Evolutionary conservation across 2,329 filamentous ascomycete species (phyloP).

Genomic region (Amesomyces nigricolor): DNA sequence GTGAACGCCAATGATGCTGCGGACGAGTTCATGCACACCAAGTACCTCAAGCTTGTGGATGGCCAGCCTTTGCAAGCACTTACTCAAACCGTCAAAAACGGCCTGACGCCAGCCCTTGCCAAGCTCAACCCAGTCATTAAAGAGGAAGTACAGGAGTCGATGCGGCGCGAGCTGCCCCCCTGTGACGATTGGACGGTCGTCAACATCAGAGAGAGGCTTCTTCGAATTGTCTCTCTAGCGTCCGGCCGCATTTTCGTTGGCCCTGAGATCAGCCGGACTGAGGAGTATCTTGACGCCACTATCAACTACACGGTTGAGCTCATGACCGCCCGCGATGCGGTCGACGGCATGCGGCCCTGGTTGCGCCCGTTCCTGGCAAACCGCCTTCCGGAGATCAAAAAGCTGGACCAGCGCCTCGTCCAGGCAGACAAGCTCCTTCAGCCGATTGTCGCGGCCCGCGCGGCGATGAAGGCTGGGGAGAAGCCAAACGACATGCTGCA

Average conservation of each 20-base stretch:
- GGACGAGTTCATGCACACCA: constrained; percentile 29
- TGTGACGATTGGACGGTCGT: constrained; percentile 38
- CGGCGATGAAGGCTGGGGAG: constrained; percentile 21
- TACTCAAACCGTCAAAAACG: constrained; percentile 30
- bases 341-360: constrained; percentile 30
- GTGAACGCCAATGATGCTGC: constrained; percentile 30
- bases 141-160: constrained; percentile 34
- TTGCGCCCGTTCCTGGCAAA: constrained; percentile 32
- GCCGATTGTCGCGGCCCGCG: constrained; percentile 33
- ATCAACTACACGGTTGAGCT: constrained; percentile 44
- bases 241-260: constrained; percentile 46
- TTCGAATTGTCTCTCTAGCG: constrained; percentile 42
- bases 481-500: constrained; percentile 44
- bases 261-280: constrained; percentile 39
- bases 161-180: constrained; percentile 33
- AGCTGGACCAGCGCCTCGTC: constrained; percentile 29
- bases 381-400: constrained; percentile 33
- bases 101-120: constrained; percentile 33
- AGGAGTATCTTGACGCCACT: constrained; percentile 41
- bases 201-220: constrained; percentile 37
- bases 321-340: constrained; percentile 32
- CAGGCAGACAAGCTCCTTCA: constrained; percentile 33
- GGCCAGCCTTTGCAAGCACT: constrained; percentile 23
- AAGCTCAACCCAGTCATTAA: constrained; percentile 36
- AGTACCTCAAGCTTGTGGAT: constrained; percentile 32